Evolutionary conservation across 441 rosid genomes (phyloP), one percentile per base, ranked within the genome.

Genomic region (Lepidium campestre): DNA sequence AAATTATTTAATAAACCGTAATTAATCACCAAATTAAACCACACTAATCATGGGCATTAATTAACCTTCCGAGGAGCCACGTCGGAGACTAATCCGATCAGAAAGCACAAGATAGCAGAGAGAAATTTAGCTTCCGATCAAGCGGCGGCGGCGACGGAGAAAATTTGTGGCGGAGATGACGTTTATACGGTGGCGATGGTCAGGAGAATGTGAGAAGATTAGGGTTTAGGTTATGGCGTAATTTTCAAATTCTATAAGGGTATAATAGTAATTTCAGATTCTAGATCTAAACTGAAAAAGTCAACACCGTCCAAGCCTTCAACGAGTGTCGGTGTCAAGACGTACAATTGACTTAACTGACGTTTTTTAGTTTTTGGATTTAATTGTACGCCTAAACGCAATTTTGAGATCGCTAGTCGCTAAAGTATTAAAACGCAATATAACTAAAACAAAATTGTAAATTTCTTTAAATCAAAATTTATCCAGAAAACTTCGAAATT

Each of bases 301-400:
- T 61, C 53, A n/a, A 22, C 27, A 53, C 36, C 23, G 57, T 27
- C 23, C 49, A 45, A 62, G 45, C 35, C 27, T 7, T 46, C 50
- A 54, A 46, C 10, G 29, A 70, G 13, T 61, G 74, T 70, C 74
- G 68, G 62, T 62, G 56, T 61, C 49, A 18, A 29, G 34, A 29
- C 34, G 34, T 29, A 29, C 9, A 29, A 7, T 29, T 29, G 34
- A 29, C 34, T 29, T 29, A 29, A 29, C 32, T 6, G 8, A 6
- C 8, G n/a, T n/a, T n/a, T 52, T 41, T 22, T 11, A 27, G 14
- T n/a, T 50, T 57, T 40, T 11, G 17, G 7, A 44, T 40, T 47
- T 47, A 25, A 36, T 4, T 10, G 9, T 20, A 1, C 54, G 52
- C 44, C 7, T 10, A 40, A 46, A 58, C 64, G 49, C 57, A 23